Evolutionary conservation across 2,329 filamentous ascomycete genomes (phyloP).

Genomic region (Domatiomyces globalis): DNA sequence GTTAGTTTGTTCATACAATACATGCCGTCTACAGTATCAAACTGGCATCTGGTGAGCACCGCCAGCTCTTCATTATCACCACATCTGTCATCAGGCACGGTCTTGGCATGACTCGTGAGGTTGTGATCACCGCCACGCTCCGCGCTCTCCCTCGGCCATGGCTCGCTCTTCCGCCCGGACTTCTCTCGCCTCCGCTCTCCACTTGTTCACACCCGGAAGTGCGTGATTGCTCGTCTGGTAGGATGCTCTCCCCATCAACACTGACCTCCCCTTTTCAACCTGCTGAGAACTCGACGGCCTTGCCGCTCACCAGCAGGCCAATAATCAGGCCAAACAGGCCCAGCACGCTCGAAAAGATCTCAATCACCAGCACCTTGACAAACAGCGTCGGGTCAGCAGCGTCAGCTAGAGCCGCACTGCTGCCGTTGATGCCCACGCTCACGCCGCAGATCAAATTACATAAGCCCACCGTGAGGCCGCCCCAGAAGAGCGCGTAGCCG

Average conservation of each 20-base stretch:
- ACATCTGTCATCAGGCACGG: not conserved
- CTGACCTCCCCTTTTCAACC: not conserved
- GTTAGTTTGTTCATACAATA: not conserved
- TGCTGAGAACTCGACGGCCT: slow-evolving; percentile 46
- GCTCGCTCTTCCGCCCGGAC: no score
- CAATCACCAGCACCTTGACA: slow-evolving; percentile 96
- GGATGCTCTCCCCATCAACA: not conserved
- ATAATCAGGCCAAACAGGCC: slow-evolving; percentile 94
- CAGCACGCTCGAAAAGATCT: slow-evolving; percentile 96
- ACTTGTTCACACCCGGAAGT: not conserved
- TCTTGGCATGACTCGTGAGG: not conserved
- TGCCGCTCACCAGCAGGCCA: slow-evolving; percentile 73
- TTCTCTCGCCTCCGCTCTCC: not conserved
- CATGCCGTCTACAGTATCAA: not conserved
- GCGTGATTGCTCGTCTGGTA: not conserved
- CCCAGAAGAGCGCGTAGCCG: slow-evolving; percentile 91
- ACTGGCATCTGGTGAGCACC: not conserved
- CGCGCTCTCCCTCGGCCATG: no score
- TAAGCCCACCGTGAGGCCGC: slow-evolving; percentile 80
- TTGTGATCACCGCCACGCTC: not conserved
- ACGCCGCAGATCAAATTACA: slow-evolving; percentile 96
- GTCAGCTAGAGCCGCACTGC: slow-evolving; percentile 88
- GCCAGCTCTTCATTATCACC: not conserved
- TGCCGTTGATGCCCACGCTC: slow-evolving; percentile 94
- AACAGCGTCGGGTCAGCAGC: slow-evolving; percentile 89